These are phyloP conservation scores for Citrus hindsii DNA, from an alignment of 345 rosid species.

Conservation along the genomic window DNA sequence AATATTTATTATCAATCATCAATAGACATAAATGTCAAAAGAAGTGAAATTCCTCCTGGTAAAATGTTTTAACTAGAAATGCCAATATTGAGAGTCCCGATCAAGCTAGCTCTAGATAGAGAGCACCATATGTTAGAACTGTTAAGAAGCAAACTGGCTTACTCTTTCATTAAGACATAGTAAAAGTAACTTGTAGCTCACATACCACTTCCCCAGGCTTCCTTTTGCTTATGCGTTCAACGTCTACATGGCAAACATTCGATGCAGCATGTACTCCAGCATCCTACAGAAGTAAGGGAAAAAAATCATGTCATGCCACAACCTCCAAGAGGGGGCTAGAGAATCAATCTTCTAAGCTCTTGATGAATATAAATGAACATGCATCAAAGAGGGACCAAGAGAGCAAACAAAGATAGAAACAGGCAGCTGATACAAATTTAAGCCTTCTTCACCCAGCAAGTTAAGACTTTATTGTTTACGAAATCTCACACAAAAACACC, in stretches of 20 bases:
- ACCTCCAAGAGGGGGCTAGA: neutral
- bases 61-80: neutral
- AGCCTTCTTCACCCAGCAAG: neutral
- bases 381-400: neutral
- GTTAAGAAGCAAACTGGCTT: neutral
- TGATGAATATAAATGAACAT: neutral
- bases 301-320: neutral
- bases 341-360: neutral
- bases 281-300: slow-evolving; percentile 49
- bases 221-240: slow-evolving; percentile 82
- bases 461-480: neutral
- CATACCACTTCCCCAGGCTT: slow-evolving; percentile 90
- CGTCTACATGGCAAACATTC: slow-evolving; percentile 96
- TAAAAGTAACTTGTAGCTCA: neutral
- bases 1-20: neutral
- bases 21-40: neutral
- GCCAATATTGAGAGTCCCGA: neutral
- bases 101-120: neutral
- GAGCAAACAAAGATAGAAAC: neutral
- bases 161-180: neutral
- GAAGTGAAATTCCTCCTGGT: neutral
- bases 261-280: slow-evolving; percentile 95
- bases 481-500: neutral
- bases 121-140: neutral
- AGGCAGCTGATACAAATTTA: neutral